Evolutionary conservation across 805 yeast genomes (phyloP).

Genomic region (Metschnikowia proteae): DNA sequence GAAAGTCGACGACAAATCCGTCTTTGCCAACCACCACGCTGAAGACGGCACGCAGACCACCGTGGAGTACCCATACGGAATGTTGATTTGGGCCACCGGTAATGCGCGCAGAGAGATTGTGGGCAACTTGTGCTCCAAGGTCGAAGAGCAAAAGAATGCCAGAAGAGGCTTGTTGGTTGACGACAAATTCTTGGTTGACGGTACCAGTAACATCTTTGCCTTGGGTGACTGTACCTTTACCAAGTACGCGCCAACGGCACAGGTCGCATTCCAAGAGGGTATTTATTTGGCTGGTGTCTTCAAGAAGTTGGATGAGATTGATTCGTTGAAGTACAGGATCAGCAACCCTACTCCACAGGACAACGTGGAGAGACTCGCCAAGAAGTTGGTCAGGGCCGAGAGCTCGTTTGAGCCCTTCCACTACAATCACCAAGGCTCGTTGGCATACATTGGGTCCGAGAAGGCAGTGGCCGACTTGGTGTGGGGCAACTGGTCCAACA

Average conservation of each 20-base stretch:
- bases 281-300: constrained; percentile 71
- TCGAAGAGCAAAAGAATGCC: constrained; percentile 77
- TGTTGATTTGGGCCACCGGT: constrained; percentile 97
- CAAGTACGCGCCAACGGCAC: constrained; percentile 93
- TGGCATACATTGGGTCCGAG: constrained; percentile 92
- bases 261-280: constrained; percentile 96
- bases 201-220: constrained; percentile 79
- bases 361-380: constrained; percentile 41
- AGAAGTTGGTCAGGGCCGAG: constrained; percentile 43
- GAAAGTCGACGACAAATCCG: constrained; percentile 67
- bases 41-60: constrained; percentile 59
- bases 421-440: constrained; percentile 86
- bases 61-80: constrained; percentile 78
- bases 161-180: constrained; percentile 88
- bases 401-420: constrained; percentile 57
- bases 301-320: constrained; percentile 59
- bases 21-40: constrained; percentile 64
- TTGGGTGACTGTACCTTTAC: constrained; percentile 94
- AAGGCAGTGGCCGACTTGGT: constrained; percentile 90
- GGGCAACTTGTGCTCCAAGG: constrained; percentile 57
- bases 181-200: constrained; percentile 72
- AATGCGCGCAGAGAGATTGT: constrained; percentile 82
- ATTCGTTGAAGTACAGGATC: constrained; percentile 48
- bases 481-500: constrained; percentile 73
- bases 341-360: constrained; percentile 38